A percentile compares a stretch with the other conserved stretches of the same genome.
phyloP scores from a whole-genome alignment of 2,329 filamentous ascomycete species.

The Ascochyta pisi region DNA sequence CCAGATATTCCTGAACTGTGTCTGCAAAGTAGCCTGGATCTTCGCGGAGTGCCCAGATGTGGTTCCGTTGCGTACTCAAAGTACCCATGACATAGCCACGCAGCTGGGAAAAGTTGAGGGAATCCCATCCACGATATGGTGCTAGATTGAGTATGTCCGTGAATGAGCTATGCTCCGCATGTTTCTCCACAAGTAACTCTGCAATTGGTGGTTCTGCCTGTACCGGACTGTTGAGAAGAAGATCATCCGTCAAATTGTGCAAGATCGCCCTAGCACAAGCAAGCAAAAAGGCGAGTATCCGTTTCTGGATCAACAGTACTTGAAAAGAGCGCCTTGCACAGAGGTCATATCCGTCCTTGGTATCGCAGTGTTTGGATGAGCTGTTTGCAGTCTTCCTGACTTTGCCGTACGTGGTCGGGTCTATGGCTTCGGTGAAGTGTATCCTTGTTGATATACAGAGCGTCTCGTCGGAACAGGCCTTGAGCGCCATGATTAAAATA shows the following conservation, averaged over 20 bases:
- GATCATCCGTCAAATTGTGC: background rate
- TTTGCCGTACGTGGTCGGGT: background rate
- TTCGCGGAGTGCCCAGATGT: constrained; percentile 14
- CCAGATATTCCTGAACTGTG: background rate
- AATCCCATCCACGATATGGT: constrained; percentile 4
- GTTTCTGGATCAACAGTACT: constrained; percentile 1
- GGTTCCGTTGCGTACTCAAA: background rate
- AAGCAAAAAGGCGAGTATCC: constrained; percentile 6
- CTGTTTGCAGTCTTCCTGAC: background rate
- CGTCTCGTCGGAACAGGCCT: background rate
- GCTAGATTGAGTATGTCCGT: constrained; percentile 2
- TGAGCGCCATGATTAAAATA: background rate
- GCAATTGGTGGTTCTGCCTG: too few species aligned
- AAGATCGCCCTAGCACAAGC: constrained; percentile 4
- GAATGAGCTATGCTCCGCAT: background rate
- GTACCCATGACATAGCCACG: background rate
- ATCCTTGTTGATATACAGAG: background rate
- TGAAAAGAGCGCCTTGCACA: constrained; percentile 1
- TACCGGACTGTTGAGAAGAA: background rate
- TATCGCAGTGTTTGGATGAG: background rate
- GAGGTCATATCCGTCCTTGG: background rate
- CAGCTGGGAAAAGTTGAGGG: background rate
- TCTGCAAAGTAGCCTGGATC: constrained; percentile 18
- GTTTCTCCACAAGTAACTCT: too few species aligned
- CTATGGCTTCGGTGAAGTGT: constrained; percentile 2